Evolutionary conservation across 1,284 basidiomycete species (phyloP), one percentile per base, ranked within the genome.

Genomic region (Cryptococcus sp.): DNA sequence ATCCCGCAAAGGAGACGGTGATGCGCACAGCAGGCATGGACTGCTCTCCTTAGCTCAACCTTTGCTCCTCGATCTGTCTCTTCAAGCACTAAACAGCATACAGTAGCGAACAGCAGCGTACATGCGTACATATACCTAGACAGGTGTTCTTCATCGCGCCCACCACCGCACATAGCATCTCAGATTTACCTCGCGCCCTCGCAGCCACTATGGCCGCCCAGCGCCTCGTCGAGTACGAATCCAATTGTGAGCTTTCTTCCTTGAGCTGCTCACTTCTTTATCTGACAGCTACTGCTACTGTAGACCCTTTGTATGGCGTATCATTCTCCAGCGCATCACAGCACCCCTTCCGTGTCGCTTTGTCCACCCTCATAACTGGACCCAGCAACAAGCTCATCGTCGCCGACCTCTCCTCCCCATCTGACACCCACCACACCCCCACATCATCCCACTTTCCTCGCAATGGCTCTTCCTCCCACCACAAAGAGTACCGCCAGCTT

Each of bases 241-340:
- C 59, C 16, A 49, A 50, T 36, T 53, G 59, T 62, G 42, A 46
- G 53, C 60, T 33, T 46, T 9, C 4, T 42, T n/a, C n/a, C n/a
- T n/a, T n/a, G n/a, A 50, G 39, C 52, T 24, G 37, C 7, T 52
- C 8, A 23, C 23, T 51, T 28, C 6, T 50, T 9, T 53, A 36
- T 52, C 51, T 64, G 53, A 59, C 42, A 18, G 4, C 21, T 46
- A 15, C n/a, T 16, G 12, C 28, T 12, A 8, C 1, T 16, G 13
- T 64, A 78, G 77, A 70, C 55, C 68, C 72, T 33, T 65, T 78
- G 21, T 78, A 77, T 58, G 76, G 75, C 15, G 50, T 78, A 8
- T 67, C 67, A 11, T 78, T 77, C 63, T 76, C 75, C 16, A 66
- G 75, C 46, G 68, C 67, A 5, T 53, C 70, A 6, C 52, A 50